Evolutionary conservation across 768 basidiomycete species (phyloP).

Genomic region (Tricholoma terreum): DNA sequence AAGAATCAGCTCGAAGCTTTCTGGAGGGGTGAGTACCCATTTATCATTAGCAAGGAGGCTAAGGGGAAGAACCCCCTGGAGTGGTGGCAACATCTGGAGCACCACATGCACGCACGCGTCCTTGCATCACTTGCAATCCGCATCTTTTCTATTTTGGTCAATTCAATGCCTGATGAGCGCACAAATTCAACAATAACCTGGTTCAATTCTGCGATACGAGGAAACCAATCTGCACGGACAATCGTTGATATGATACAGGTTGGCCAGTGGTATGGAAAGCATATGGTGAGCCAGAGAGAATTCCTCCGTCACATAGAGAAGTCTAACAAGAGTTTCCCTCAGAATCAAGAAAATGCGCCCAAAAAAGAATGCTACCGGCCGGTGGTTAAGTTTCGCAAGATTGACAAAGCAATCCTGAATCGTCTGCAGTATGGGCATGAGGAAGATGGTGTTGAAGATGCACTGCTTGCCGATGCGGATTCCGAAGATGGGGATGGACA

Average conservation of each 20-base stretch:
- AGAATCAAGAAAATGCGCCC: too few relatives aligned
- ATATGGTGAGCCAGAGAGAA: background rate
- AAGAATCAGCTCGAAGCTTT: background rate
- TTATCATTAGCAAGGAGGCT: conserved; percentile 20
- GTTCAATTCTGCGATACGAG: conserved; percentile 22
- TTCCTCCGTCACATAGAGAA: too few relatives aligned
- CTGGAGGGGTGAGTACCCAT: background rate
- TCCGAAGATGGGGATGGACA: too few relatives aligned
- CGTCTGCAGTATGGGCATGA: too few relatives aligned
- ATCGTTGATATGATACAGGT: conserved; percentile 17
- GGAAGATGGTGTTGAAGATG: too few relatives aligned
- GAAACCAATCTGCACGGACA: conserved; percentile 3
- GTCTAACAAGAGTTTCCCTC: too few relatives aligned
- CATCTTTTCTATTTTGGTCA: conserved; percentile 26
- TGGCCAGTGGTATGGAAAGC: conserved; percentile 16
- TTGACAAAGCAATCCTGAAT: too few relatives aligned
- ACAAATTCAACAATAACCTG: conserved; percentile 35
- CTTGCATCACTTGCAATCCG: conserved; percentile 27
- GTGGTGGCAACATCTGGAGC: conserved; percentile 18
- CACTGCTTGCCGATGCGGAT: too few relatives aligned
- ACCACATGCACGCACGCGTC: conserved; percentile 14
- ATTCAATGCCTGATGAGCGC: conserved; percentile 32
- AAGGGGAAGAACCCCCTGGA: background rate
- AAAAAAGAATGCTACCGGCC: too few relatives aligned
- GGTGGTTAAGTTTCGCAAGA: too few relatives aligned